phyloP scores from a whole-genome alignment of 768 basidiomycete species.

The Lactarius pseudohatsudake region DNA sequence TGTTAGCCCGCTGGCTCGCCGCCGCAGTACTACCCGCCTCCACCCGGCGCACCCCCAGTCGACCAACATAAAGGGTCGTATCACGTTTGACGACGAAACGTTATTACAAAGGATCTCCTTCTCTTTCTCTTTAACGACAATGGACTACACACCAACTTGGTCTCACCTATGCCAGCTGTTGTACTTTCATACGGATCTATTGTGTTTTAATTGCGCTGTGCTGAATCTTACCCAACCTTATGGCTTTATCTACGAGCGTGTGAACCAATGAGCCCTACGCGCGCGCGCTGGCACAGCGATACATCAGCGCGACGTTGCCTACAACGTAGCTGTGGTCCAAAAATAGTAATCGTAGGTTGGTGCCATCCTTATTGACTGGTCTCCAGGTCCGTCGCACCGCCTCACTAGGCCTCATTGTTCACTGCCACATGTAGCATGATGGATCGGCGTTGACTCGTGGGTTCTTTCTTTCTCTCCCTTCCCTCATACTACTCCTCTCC shows the following conservation, averaged over 20 bases:
- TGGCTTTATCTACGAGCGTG: background rate
- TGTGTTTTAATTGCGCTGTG: background rate
- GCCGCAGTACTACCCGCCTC: conserved; percentile 16
- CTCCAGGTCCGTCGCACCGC: too few species aligned
- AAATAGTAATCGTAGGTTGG: too few species aligned
- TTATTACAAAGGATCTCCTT: background rate
- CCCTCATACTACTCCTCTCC: background rate
- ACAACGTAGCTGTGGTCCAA: too few species aligned
- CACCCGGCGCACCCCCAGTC: conserved; percentile 8
- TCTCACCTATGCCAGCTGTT: background rate
- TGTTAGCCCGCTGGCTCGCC: conserved; percentile 4
- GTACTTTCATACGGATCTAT: background rate
- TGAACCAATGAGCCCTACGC: background rate
- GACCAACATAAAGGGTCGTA: background rate
- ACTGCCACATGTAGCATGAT: too few species aligned
- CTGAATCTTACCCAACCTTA: background rate
- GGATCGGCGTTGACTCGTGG: too few species aligned
- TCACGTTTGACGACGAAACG: background rate
- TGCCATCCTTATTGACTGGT: too few species aligned
- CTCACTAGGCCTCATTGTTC: too few species aligned
- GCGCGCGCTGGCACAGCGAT: background rate
- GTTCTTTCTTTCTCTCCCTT: background rate
- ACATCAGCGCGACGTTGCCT: background rate
- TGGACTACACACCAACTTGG: background rate
- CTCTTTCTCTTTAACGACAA: background rate